Evolutionary conservation across 768 basidiomycete genomes (phyloP), one percentile per base, ranked within the genome.

Genomic region (Auricularia sp.): DNA sequence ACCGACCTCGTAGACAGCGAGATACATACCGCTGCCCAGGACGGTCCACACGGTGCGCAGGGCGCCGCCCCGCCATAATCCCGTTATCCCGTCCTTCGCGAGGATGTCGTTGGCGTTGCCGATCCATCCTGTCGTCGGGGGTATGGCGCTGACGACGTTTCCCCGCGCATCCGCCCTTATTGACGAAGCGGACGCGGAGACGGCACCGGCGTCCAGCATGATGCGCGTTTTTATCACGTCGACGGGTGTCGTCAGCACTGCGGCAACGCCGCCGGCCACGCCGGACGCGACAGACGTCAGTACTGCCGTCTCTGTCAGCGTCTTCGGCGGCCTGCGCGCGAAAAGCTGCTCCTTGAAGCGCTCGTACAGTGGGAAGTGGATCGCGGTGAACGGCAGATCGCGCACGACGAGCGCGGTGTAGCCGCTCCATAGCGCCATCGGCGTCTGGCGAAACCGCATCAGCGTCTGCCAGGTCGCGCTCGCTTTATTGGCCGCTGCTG

Each of bases 281-380:
- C 88, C 91, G 2, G 95, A 97, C 70, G 96, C 98, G 3, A 87
- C 67, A 12, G 56, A 14, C 56, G 56, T 59, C 56, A 0, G 94
- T 94, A 61, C 92, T 88, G 74, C 91, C 88, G 66, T 87, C 82
- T 2, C 85, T 84, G 67, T 83, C 83, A 7, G 91, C 81, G 79
- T 66, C 86, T 84, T 36, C 85, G 77, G n/a, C 78, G 74, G 1
- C 88, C 69, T 42, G 77, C 72, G 12, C 72, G 72, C 6, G 93
- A 87, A 21, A 14, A 93, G 76, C 35, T 80, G 79, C 4, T 78
- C 65, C 74, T 98, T 98, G 67, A 99, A 78, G 36, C 84, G 77
- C 75, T 98, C 97, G 71, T 98, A 99, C 23, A 98, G 75, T 3
- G 97, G 96, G 74, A 98, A 98, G 72, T 98, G 96, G 21, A 98